Evolutionary conservation across 108 stramenopile species (phyloP), one percentile per base, ranked within the genome.

Genomic region (Cyclotella sp.): DNA sequence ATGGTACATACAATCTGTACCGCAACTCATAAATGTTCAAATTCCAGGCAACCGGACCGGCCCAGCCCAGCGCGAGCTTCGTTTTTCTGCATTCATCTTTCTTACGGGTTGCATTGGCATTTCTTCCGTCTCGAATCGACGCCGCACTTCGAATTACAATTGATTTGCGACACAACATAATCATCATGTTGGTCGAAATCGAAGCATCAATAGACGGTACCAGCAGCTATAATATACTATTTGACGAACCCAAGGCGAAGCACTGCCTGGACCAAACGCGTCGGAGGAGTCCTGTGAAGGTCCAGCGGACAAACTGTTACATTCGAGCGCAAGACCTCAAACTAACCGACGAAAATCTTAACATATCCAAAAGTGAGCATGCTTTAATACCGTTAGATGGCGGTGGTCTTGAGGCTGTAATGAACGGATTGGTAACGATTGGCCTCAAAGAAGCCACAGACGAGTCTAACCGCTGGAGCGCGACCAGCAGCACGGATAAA

Each of bases 391-490:
- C 75, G 12, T 40, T 71, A 46, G 60, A 72, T 16, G 34, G 68
- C 42, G 63, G 60, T 19, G 66, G 49, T 13, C 60, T 60, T 4
- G 71, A 51, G 0, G 11, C 49, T 0, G 68, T 89, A n/a, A 75
- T 91, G 62, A 61, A 63, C 44, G 79, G 80, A 10, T 65, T 91
- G 41, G 66, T 70, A 30, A 46, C 72, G 3, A 44, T 89, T 14
- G 88, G 82, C 0, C 74, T 83, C 18, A 39, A 72, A 26, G 63
- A 85, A 59, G 78, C 82, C 1, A 78, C 76, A 11, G 90, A 91
- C 49, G 90, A 91, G 67, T 73, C 78, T 1, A 45, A 66, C 44
- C 86, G 90, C 26, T 91, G 87, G 70, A 69, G 19, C 46, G 85
- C 90, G 15, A 76, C 78, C 4, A 40, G 75, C 13, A 72, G 75